phyloP scores from a whole-genome alignment of 1,139 yeast species.

The Hanseniaspora sp. region DNA sequence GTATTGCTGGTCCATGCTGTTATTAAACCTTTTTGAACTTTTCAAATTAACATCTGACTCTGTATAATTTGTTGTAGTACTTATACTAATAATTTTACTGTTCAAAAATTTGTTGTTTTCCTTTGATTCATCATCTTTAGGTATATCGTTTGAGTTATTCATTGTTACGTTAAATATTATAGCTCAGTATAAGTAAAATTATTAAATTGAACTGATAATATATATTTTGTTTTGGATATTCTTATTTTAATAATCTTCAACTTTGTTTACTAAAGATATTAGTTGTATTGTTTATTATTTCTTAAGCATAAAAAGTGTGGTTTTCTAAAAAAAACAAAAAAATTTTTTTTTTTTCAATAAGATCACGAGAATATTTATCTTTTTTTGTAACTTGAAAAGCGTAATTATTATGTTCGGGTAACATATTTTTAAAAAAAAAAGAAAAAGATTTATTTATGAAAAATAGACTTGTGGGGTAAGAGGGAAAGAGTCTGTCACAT shows the following conservation, averaged over 20 bases:
- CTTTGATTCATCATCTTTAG: not conserved
- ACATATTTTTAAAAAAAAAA: no score
- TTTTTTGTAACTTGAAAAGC: no score
- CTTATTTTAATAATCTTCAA: no score
- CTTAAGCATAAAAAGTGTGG: not conserved
- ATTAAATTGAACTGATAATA: no score
- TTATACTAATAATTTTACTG: not conserved
- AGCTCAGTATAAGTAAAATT: no score
- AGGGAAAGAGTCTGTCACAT: no score
- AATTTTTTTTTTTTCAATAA: not conserved
- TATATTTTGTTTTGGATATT: no score
- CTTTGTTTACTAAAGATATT: no score
- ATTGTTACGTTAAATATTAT: not conserved
- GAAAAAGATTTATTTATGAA: no score
- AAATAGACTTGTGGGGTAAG: no score
- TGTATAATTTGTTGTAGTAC: not conserved
- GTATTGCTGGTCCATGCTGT: constrained; percentile 7
- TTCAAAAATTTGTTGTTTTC: not conserved
- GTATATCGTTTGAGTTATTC: not conserved
- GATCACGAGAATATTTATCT: not conserved
- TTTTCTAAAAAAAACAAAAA: not conserved
- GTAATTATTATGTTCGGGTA: no score
- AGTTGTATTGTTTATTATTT: no score
- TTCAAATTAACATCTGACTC: not conserved
- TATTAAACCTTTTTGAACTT: not conserved